Evolutionary conservation across 164 flowering plant genomes (phyloP).

Genomic region (Warburgia ugandensis): DNA sequence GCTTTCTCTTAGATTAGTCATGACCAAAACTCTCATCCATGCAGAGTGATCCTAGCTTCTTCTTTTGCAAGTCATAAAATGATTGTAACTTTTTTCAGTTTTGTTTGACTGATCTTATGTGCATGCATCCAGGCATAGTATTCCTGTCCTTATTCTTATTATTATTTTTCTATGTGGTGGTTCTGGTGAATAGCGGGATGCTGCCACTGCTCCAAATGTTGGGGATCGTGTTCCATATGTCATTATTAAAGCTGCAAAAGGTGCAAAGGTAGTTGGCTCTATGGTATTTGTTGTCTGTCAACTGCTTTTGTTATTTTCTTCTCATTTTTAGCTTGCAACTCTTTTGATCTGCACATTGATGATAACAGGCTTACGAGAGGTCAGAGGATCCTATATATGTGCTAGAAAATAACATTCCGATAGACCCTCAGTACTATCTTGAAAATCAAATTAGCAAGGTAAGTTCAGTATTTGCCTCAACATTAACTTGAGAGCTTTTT

Average conservation of each 20-base stretch:
- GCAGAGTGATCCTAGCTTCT: too few species aligned
- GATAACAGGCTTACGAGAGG: constrained; percentile 83
- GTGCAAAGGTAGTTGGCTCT: constrained; percentile 75
- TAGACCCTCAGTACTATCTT: constrained; percentile 88
- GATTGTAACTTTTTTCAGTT: too few species aligned
- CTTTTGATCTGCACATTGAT: constrained; percentile 11
- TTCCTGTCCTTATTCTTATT: background rate
- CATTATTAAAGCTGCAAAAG: constrained; percentile 90
- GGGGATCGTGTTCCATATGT: constrained; percentile 99
- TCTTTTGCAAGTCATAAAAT: too few species aligned
- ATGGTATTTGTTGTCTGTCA: constrained; percentile 1
- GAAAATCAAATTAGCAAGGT: constrained; percentile 97
- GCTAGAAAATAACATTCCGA: constrained; percentile 91
- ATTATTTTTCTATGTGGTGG: background rate
- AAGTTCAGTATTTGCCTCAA: constrained; percentile 6
- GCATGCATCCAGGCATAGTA: background rate
- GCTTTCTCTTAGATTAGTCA: too few species aligned
- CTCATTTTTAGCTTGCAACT: background rate
- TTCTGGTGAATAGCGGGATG: constrained; percentile 69
- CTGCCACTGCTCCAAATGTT: constrained; percentile 98
- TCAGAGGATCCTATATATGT: constrained; percentile 99
- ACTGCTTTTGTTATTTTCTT: background rate
- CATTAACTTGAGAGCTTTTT: background rate
- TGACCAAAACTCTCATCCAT: too few species aligned
- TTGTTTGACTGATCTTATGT: background rate